Base-by-base conservation (phyloP, 352 stramenopile species). In the Pythium sukuiense region DNA sequence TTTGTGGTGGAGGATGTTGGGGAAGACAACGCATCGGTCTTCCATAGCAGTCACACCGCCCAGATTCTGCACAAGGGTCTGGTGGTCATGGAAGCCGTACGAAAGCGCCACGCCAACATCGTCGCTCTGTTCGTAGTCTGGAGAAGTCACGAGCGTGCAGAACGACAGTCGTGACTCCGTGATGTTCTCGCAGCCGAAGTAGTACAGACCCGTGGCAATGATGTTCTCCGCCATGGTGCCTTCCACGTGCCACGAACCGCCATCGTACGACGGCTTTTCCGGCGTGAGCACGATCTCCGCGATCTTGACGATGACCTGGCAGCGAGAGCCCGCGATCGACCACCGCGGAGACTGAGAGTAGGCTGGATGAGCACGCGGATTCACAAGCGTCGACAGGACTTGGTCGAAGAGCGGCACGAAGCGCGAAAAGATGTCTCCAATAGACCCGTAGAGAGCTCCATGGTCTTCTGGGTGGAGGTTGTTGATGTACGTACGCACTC, bases 251-350 rank as follows among this genome's bases (percentile, higher is more conserved):
- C 71, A 80, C 20, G 57, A 54, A 13, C 70, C 66, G 18, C 73
- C 70, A 29, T 43, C 1, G 45, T 74, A 80, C 26, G 16, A 32
- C 11, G 73, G 70, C 1, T 73, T 77, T 5, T 80, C 70, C 11
- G 73, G 73, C 14, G 73, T 80, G 20, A 80, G 33, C 2, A 65
- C 14, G 35, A 78, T 76, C 46, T 70, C 63, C 6, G 69, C 64
- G 24, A 79, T 66, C 66, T 79, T 79, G 50, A 77, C 66, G 41
- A 81, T 79, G 6, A 81, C 74, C 52, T 81, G 71, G 6, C 0
- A 53, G 29, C 0, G 41, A n/a, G 6, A 71, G n/a, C 2, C 0
- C 53, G 35, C 0, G 41, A 27, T 3, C 69, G 45, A 27, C 0
- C 32, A n/a, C 8, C 61, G 32, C 3, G 73, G 73, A 14, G 81